These are phyloP conservation scores for Phytophthora podocarpi DNA, from an alignment of 352 stramenopile genomes.

Conservation along the genomic window DNA sequence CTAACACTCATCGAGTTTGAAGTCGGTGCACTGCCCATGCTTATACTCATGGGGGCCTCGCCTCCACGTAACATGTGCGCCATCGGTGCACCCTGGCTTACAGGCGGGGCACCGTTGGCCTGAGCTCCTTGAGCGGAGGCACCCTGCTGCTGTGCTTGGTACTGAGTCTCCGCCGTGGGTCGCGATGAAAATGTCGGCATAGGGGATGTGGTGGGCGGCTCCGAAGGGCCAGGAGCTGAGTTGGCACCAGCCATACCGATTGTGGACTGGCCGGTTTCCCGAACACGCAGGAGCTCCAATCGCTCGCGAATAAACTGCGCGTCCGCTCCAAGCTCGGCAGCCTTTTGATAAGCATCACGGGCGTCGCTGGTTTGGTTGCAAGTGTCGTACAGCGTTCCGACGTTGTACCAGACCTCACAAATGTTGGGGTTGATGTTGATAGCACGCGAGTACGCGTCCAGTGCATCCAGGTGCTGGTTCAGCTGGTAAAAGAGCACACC, in stretches of 20 bases:
- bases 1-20: conserved; percentile 45
- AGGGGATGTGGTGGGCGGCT: conserved; percentile 83
- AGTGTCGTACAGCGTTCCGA: conserved; percentile 90
- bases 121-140: conserved; percentile 31
- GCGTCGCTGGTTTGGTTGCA: conserved; percentile 92
- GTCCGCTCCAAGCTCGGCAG: conserved; percentile 81
- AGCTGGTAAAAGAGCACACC: conserved; percentile 92
- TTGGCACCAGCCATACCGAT: conserved; percentile 86
- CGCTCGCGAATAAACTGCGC: conserved; percentile 86
- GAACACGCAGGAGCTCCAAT: conserved; percentile 74
- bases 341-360: conserved; percentile 89
- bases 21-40: conserved; percentile 48
- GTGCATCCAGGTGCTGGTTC: conserved; percentile 86
- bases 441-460: conserved; percentile 88
- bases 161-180: conserved; percentile 64
- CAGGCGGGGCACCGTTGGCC: conserved; percentile 34
- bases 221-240: conserved; percentile 75
- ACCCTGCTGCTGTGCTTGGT: conserved; percentile 53
- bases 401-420: conserved; percentile 93
- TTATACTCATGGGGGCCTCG: conserved; percentile 56
- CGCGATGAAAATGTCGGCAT: conserved; percentile 86
- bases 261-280: conserved; percentile 81
- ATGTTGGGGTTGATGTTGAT: conserved; percentile 94
- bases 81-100: conserved; percentile 52
- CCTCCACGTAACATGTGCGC: conserved; percentile 54